These are phyloP conservation scores for Rhazya stricta DNA, from an alignment of 257 asterid species.

Conservation along the genomic window DNA sequence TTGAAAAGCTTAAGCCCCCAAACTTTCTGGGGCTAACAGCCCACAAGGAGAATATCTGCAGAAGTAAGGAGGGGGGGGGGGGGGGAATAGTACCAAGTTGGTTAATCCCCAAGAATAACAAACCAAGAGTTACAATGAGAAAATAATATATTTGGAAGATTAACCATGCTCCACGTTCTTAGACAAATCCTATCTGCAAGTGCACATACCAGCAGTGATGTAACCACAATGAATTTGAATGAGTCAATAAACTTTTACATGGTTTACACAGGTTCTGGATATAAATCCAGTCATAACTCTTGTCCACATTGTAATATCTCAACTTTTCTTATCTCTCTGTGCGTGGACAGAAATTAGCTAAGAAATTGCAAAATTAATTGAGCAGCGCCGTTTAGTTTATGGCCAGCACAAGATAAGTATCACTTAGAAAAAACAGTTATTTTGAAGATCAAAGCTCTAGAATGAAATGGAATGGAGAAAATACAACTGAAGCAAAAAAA, in stretches of 20 bases:
- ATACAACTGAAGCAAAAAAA: background rate
- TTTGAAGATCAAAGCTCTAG: background rate
- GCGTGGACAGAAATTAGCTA: background rate
- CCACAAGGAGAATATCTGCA: slow-evolving; percentile 86
- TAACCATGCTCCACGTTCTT: background rate
- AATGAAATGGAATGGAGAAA: background rate
- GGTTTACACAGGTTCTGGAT: background rate
- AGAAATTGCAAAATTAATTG: background rate
- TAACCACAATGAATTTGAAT: background rate
- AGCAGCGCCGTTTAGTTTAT: background rate
- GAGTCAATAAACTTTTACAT: background rate
- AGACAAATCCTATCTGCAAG: background rate
- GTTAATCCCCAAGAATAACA: background rate
- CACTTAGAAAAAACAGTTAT: background rate
- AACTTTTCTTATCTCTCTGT: background rate
- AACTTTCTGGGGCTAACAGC: slow-evolving; percentile 69
- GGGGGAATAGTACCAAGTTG: background rate
- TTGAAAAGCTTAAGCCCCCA: slow-evolving; percentile 63
- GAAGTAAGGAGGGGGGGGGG: background rate
- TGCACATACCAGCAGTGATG: too few species aligned
- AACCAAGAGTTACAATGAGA: background rate
- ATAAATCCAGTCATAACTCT: background rate
- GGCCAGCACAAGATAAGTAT: too few species aligned
- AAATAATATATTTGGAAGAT: background rate
- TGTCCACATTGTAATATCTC: background rate